Evolutionary conservation across 73 alveolate genomes (phyloP).

Genomic region (Paramecium pentaurelia): DNA sequence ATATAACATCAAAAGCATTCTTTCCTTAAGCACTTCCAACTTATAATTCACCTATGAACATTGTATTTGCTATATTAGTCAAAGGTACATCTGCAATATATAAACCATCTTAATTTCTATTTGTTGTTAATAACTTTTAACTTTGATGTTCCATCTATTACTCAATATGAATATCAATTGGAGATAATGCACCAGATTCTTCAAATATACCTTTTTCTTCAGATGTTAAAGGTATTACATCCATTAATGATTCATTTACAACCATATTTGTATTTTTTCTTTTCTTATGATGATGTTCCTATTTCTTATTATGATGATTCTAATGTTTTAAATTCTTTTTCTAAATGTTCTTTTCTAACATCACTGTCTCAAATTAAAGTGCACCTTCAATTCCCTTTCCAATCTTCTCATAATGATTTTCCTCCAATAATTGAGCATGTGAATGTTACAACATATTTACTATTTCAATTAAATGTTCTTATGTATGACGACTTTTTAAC

Average conservation of each 20-base stretch:
- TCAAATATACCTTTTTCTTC: slow-evolving; percentile 14
- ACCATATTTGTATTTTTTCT: not conserved
- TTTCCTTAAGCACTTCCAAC: slow-evolving; percentile 57
- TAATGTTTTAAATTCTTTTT: not conserved
- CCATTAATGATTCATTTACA: slow-evolving; percentile 16
- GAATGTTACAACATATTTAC: not conserved
- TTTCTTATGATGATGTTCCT: not conserved
- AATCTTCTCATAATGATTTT: not conserved
- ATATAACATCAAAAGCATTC: slow-evolving; percentile 62
- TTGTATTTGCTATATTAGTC: slow-evolving; percentile 34
- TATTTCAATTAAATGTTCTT: not conserved
- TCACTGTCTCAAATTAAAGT: not conserved
- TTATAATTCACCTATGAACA: slow-evolving; percentile 26
- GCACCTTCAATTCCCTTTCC: not conserved
- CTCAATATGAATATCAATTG: not conserved
- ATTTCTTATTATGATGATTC: not conserved
- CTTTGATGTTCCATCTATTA: slow-evolving; percentile 3
- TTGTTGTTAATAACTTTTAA: not conserved
- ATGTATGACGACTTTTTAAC: not conserved
- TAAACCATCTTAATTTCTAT: not conserved
- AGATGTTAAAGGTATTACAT: not conserved
- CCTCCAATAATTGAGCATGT: not conserved
- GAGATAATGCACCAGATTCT: not conserved
- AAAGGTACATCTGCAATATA: slow-evolving; percentile 23
- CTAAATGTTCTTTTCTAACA: not conserved